Conservation (phyloP, 768 basidiomycete genomes). For the Amanita phalloides region DNA sequence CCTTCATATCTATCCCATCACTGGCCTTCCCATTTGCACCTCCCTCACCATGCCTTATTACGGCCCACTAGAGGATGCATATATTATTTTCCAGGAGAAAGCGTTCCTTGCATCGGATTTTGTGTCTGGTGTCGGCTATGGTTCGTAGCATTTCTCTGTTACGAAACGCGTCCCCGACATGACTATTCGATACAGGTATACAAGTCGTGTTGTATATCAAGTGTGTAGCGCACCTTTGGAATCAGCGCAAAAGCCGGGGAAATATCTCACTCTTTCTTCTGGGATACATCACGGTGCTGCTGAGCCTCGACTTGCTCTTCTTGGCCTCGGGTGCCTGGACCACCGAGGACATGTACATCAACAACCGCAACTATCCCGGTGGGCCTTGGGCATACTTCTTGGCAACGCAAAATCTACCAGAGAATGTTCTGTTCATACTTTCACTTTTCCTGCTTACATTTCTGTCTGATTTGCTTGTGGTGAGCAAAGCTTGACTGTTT, state of each 20-base stretch:
- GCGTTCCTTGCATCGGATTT: neutral
- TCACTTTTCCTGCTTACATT: neutral
- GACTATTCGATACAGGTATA: neutral
- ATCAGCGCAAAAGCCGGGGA: neutral
- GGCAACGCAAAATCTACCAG: neutral
- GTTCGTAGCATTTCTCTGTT: neutral
- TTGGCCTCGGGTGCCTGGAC: neutral
- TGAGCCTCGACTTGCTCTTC: neutral
- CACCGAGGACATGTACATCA: neutral
- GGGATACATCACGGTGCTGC: neutral
- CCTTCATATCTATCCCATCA: too few relatives aligned
- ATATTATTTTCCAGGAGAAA: neutral
- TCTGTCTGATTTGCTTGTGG: neutral
- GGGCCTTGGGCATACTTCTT: neutral
- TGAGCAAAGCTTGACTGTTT: too few relatives aligned
- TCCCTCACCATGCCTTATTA: neutral
- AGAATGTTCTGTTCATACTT: neutral
- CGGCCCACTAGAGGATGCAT: neutral
- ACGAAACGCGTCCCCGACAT: neutral
- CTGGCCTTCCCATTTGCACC: too few relatives aligned
- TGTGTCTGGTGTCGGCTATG: neutral
- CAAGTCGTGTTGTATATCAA: neutral
- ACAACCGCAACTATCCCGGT: neutral
- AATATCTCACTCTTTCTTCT: neutral
- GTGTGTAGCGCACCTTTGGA: neutral